Evolutionary conservation across 768 basidiomycete species (phyloP).

Genomic region (Suillus decipiens): DNA sequence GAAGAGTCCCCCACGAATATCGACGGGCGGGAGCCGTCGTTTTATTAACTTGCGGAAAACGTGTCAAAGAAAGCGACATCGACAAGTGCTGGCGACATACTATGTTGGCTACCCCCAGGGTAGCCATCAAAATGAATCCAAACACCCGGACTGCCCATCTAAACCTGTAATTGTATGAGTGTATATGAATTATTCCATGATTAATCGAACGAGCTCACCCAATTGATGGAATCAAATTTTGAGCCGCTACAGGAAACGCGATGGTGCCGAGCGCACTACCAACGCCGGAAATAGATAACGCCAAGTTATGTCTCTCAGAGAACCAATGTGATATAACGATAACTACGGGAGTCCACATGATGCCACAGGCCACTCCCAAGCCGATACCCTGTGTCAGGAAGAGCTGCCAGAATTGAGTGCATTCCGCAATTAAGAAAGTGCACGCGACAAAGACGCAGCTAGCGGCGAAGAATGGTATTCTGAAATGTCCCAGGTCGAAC

Average conservation of each 20-base stretch:
- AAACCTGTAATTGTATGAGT: slow-evolving; percentile 46
- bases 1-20: slow-evolving; percentile 57
- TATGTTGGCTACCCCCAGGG: slow-evolving; percentile 57
- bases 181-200: background rate
- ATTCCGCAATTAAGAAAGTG: slow-evolving; percentile 69
- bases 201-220: slow-evolving; percentile 52
- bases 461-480: slow-evolving; percentile 46
- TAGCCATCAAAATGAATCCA: slow-evolving; percentile 58
- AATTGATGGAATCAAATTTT: slow-evolving; percentile 52
- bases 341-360: slow-evolving; percentile 62
- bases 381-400: slow-evolving; percentile 72
- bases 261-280: slow-evolving; percentile 73
- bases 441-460: slow-evolving; percentile 53
- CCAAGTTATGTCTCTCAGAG: slow-evolving; percentile 51
- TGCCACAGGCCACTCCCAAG: slow-evolving; percentile 60
- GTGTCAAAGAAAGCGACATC: background rate
- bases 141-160: slow-evolving; percentile 75
- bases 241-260: slow-evolving; percentile 61
- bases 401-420: slow-evolving; percentile 77
- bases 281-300: slow-evolving; percentile 61
- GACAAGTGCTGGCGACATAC: slow-evolving; percentile 33
- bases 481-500: slow-evolving; percentile 74
- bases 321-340: slow-evolving; percentile 76
- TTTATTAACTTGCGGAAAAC: slow-evolving; percentile 23
- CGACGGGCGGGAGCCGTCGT: slow-evolving; percentile 55